These are phyloP conservation scores for Microcyclosporella mali DNA, from an alignment of 2,329 filamentous ascomycete genomes.

Conservation along the genomic window DNA sequence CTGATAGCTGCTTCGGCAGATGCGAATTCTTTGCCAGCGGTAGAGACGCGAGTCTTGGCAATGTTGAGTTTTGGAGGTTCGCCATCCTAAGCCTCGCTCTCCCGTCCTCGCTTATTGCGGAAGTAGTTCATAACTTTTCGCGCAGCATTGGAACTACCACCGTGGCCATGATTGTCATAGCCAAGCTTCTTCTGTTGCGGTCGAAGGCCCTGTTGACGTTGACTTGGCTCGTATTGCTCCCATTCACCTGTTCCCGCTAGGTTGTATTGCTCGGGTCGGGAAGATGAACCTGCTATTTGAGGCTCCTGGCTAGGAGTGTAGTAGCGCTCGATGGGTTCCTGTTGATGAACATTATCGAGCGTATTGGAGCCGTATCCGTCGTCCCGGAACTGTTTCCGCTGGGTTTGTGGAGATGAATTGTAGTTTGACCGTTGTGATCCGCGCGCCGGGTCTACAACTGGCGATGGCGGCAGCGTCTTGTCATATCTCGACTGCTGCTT, in stretches of 20 bases:
- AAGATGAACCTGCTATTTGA: conserved; percentile 8
- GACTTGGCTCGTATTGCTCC: conserved; percentile 30
- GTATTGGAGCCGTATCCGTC: conserved; percentile 27
- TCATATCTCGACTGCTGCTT: conserved; percentile 20
- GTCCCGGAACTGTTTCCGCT: conserved; percentile 29
- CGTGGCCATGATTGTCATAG: conserved; percentile 74
- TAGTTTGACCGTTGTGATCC: background rate
- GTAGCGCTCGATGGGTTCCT: conserved; percentile 28
- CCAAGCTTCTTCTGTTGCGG: conserved; percentile 85
- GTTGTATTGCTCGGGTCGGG: conserved; percentile 25
- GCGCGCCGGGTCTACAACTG: conserved; percentile 9
- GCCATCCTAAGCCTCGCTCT: conserved; percentile 16
- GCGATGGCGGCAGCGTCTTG: conserved; percentile 25
- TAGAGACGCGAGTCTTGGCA: no score
- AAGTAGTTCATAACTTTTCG: conserved; percentile 99
- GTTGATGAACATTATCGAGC: conserved; percentile 9
- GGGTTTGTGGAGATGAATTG: conserved; percentile 16
- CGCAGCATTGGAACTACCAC: conserved; percentile 78
- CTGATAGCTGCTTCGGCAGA: no score
- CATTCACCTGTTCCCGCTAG: conserved; percentile 25
- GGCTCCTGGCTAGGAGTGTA: conserved; percentile 27
- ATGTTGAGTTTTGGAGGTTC: no score
- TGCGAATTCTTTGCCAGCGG: no score
- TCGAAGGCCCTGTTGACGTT: conserved; percentile 44
- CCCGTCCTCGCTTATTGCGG: conserved; percentile 68